Conservation (phyloP, 1,284 basidiomycete species). For the Fistulinella cinereoalba region DNA sequence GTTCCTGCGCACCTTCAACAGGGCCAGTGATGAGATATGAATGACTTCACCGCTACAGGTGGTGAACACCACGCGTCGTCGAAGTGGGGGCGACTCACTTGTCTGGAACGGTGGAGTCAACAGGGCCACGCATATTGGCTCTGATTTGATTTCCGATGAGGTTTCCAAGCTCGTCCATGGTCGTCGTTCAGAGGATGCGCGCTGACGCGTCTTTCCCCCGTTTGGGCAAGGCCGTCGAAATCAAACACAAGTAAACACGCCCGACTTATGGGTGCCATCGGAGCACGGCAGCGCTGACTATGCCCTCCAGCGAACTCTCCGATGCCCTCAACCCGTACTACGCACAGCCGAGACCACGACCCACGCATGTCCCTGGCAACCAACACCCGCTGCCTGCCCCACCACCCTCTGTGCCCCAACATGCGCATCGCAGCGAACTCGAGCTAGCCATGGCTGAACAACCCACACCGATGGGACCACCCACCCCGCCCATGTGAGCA, state of each 20-base stretch:
- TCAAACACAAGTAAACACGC: conserved; percentile 31
- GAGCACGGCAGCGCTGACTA: conserved; percentile 17
- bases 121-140: conserved; percentile 36
- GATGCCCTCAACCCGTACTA: conserved; percentile 71
- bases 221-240: conserved; percentile 36
- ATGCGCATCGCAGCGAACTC: conserved; percentile 58
- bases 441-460: conserved; percentile 56
- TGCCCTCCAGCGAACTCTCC: conserved; percentile 66
- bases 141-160: conserved; percentile 51
- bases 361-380: conserved; percentile 21
- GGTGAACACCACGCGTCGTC: conserved; percentile 8
- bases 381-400: conserved; percentile 27
- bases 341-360: conserved; percentile 43
- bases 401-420: too few relatives aligned
- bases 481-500: conserved; percentile 28
- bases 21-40: conserved; percentile 91
- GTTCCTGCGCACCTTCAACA: conserved; percentile 72
- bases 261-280: background rate
- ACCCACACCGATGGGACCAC: conserved; percentile 31
- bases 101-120: conserved; percentile 62
- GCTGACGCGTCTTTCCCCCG: conserved; percentile 50
- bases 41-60: conserved; percentile 87
- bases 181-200: background rate
- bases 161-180: conserved; percentile 48
- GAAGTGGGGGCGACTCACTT: conserved; percentile 48